These are phyloP conservation scores for Blastomyces gilchristii DNA, from an alignment of 2,329 filamentous ascomycete species.

Conservation along the genomic window DNA sequence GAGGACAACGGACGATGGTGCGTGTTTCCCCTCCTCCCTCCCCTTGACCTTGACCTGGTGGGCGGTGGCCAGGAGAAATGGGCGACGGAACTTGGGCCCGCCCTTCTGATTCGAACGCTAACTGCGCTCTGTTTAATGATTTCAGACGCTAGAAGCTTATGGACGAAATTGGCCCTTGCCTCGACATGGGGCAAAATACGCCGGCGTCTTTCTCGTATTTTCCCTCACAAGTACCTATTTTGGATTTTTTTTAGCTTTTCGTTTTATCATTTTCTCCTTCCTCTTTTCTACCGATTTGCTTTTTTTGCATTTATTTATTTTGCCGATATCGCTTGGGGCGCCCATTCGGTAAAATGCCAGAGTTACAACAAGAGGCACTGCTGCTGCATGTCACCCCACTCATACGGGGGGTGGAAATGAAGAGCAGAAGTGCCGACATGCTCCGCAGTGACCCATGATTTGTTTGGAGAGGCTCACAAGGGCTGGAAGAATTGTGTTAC, in stretches of 20 bases:
- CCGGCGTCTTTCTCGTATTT: not conserved
- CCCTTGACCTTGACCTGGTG: not conserved
- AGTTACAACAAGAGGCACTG: not conserved
- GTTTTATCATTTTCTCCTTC: not conserved
- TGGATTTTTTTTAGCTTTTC: not conserved
- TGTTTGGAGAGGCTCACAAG: not conserved
- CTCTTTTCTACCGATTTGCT: not conserved
- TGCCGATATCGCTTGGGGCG: not conserved
- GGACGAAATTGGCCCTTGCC: conserved; percentile 1
- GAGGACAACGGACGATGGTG: not conserved
- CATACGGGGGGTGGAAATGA: not conserved
- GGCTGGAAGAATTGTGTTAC: not conserved
- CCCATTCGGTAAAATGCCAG: not conserved
- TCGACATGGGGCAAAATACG: not conserved
- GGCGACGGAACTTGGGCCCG: not conserved
- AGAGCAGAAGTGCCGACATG: not conserved
- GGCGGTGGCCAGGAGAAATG: not conserved
- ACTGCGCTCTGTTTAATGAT: not conserved
- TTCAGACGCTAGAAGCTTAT: conserved; percentile 1
- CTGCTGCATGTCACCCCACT: not conserved
- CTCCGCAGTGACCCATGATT: not conserved
- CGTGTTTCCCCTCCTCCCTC: too few species aligned
- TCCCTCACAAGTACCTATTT: not conserved
- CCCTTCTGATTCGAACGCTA: not conserved
- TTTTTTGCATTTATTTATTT: not conserved